Evolutionary conservation across 495 filamentous ascomycete species (phyloP).

Genomic region (Talaromyces proteolyticus): DNA sequence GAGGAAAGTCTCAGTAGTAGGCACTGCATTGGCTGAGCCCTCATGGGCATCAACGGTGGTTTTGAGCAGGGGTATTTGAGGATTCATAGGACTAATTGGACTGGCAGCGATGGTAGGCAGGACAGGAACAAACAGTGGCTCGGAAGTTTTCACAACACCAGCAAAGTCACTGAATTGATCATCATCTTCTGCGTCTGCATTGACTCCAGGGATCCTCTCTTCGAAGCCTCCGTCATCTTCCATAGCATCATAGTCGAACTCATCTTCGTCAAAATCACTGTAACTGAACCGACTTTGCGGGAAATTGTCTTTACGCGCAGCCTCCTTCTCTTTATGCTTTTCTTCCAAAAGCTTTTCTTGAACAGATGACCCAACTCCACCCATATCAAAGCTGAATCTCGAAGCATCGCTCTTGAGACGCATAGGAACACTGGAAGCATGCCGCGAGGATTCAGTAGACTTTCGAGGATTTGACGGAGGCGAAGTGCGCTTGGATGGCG

Average conservation of each 20-base stretch:
- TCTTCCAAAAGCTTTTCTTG: conserved; percentile 85
- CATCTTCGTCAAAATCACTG: conserved; percentile 51
- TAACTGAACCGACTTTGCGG: conserved; percentile 36
- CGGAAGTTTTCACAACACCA: conserved; percentile 21
- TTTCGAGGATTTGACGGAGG: conserved; percentile 19
- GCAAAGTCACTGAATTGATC: conserved; percentile 35
- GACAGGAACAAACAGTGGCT: conserved; percentile 29
- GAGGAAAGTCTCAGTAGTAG: background rate
- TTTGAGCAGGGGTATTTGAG: conserved; percentile 8
- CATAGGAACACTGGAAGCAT: conserved; percentile 47
- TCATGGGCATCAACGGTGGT: background rate
- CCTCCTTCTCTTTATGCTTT: conserved; percentile 68
- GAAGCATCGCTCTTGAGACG: conserved; percentile 85
- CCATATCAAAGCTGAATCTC: conserved; percentile 88
- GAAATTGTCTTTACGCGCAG: conserved; percentile 30
- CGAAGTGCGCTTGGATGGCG: conserved; percentile 2
- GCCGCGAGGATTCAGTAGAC: conserved; percentile 31
- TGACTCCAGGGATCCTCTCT: conserved; percentile 71
- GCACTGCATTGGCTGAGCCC: background rate
- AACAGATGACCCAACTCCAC: conserved; percentile 63
- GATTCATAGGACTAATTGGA: conserved; percentile 20
- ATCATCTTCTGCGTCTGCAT: conserved; percentile 56
- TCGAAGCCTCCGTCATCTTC: conserved; percentile 70
- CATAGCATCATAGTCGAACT: conserved; percentile 61
- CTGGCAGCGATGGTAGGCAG: conserved; percentile 34